These are phyloP conservation scores for Trypanosoma congolense DNA, from an alignment of 208 protist genomes.

Conservation along the genomic window DNA sequence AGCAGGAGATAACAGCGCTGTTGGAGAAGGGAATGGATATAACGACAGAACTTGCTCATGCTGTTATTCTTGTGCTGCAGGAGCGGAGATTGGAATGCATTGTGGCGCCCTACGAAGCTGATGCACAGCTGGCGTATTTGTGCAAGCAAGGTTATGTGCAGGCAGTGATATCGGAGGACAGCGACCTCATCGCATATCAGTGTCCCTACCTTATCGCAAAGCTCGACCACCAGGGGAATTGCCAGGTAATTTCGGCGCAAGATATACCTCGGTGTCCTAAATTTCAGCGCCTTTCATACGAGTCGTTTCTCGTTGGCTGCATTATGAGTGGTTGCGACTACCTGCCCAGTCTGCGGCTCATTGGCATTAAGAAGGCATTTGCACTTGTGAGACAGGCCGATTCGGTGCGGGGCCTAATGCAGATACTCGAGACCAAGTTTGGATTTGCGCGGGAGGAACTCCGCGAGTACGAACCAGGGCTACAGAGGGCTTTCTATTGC, in stretches of 20 bases:
- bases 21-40: constrained; percentile 73
- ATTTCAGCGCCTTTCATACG: constrained; percentile 36
- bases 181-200: constrained; percentile 96
- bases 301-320: constrained; percentile 91
- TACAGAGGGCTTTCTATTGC: constrained; percentile 79
- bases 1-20: constrained; percentile 36
- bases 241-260: constrained; percentile 17
- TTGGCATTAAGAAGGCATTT: constrained; percentile 94
- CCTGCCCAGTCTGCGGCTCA: constrained; percentile 77
- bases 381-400: constrained; percentile 52
- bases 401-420: constrained; percentile 48
- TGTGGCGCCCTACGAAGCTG: constrained; percentile 99
- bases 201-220: constrained; percentile 80
- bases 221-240: constrained; percentile 36
- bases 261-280: constrained; percentile 16
- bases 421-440: constrained; percentile 34
- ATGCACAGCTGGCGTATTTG: constrained; percentile 98
- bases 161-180: constrained; percentile 97
- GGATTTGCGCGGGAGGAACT: constrained; percentile 61
- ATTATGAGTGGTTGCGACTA: constrained; percentile 98
- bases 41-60: constrained; percentile 68
- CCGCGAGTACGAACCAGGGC: constrained; percentile 35
- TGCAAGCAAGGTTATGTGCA: constrained; percentile 80
- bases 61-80: constrained; percentile 69
- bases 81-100: constrained; percentile 84